Percentiles rank a stretch among this genome's conserved stretches.
These are phyloP conservation scores for Talaromyces sp. DNA, from an alignment of 2,329 filamentous ascomycete genomes.

Conservation along the genomic window DNA sequence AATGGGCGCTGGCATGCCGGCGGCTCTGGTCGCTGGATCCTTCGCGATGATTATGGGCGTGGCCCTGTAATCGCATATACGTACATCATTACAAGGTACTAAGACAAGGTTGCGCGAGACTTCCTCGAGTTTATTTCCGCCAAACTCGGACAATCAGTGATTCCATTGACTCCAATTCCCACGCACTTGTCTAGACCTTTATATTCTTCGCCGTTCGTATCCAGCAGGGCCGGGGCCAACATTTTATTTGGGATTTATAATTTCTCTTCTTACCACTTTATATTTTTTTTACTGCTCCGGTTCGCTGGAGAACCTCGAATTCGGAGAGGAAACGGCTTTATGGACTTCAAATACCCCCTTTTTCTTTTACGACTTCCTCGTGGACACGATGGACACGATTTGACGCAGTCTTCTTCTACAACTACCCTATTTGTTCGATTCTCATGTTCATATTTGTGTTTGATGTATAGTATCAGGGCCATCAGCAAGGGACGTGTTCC, in stretches of 20 bases:
- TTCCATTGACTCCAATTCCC: too few species aligned
- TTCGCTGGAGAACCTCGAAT: conserved; percentile 24
- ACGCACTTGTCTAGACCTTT: conserved; percentile 3
- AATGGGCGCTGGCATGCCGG: conserved; percentile 30
- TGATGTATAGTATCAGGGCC: not conserved
- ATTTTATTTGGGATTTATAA: conserved; percentile 19
- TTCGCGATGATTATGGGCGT: conserved; percentile 41
- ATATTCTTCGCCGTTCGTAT: conserved; percentile 23
- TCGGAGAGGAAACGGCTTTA: conserved; percentile 27
- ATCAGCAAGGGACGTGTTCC: not conserved
- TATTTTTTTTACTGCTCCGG: conserved; percentile 14
- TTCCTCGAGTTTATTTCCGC: too few species aligned
- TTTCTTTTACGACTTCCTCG: conserved; percentile 30
- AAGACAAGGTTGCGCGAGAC: not conserved
- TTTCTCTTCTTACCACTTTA: conserved; percentile 22
- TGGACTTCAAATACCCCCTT: conserved; percentile 34
- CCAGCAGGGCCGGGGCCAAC: conserved; percentile 25
- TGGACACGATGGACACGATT: conserved; percentile 39
- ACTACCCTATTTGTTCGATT: conserved; percentile 22
- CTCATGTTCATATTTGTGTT: conserved; percentile 26
- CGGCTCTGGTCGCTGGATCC: conserved; percentile 40
- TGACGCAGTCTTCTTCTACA: conserved; percentile 30
- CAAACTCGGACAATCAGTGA: too few species aligned
- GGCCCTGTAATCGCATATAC: conserved; percentile 31
- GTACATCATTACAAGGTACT: conserved; percentile 3